Base-by-base conservation (phyloP, 179 eudicot genomes). In the Kewa caespitosa region DNA sequence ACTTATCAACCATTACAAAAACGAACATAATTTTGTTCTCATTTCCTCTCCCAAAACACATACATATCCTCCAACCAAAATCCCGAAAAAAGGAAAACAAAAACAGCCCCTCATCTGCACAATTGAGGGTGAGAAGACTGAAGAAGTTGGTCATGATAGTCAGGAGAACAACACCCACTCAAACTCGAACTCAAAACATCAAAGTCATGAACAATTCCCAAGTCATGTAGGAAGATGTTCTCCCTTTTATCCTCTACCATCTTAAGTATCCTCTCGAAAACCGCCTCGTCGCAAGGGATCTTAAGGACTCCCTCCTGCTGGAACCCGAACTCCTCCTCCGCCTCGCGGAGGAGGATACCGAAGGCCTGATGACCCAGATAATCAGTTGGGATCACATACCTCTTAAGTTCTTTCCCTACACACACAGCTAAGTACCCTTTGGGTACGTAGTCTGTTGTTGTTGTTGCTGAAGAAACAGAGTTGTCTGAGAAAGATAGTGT, bases 261-360 rank as follows among this genome's bases (percentile, higher is more conserved):
- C 41, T 85, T 80, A 39, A 89, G 69, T 15, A 89, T 81, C 83
- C 72, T 86, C 73, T 88, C 87, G 37, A 89, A 89, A 9, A 89
- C 60, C 0, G 82, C 36, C 2, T 86, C 88, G 17, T 88, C 86
- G 17, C 89, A 89, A 0, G 93, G 93, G 63, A 89, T 81, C 85
- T 82, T 89, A 50, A 89, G 87, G 1, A 89, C 89, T 1, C 93
- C 91, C 50, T 83, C 91, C 70, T 89, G 93, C 22, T 89, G 86
- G 57, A 88, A 89, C 14, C 93, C 93, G 57, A 89, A 89, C 72
- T 89, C 93, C 52, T 88, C 93, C 48, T 89, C 93, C 4, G 93
- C 93, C 69, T 88, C 91, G 63, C 90, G 70, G 3, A 89, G 80
- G 0, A 89, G 70, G 23, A 88, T 74, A 11, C 85, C 83, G 34